These are phyloP conservation scores for Nothopassalora personata DNA, from an alignment of 2,329 filamentous ascomycete species.

Conservation along the genomic window DNA sequence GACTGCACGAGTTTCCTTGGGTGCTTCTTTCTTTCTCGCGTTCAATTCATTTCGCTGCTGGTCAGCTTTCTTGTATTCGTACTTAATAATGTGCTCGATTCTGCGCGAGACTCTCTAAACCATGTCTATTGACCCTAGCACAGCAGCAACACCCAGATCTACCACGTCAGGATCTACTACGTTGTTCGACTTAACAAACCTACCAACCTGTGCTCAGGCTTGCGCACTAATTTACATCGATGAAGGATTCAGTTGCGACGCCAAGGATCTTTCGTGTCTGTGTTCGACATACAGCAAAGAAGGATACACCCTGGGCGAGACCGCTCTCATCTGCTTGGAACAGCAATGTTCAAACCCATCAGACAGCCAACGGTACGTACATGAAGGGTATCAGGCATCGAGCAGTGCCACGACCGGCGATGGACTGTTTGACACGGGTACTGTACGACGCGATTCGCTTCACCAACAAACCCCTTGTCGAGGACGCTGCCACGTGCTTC, in stretches of 20 bases:
- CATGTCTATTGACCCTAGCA: slow-evolving; percentile 13
- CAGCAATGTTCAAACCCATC: slow-evolving; percentile 4
- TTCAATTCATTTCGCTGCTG: slow-evolving; percentile 23
- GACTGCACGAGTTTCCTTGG: slow-evolving; percentile 24
- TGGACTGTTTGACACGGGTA: too few species aligned
- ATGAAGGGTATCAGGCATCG: too few species aligned
- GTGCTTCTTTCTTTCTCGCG: slow-evolving; percentile 9
- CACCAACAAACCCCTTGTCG: too few species aligned
- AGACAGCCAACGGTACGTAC: neutral
- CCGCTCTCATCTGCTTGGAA: slow-evolving; percentile 25
- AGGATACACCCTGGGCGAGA: slow-evolving; percentile 32
- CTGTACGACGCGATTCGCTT: too few species aligned
- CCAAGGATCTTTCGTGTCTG: slow-evolving; percentile 25
- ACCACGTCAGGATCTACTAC: neutral
- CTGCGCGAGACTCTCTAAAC: slow-evolving; percentile 7
- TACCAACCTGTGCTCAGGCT: slow-evolving; percentile 28
- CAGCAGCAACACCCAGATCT: slow-evolving; percentile 2
- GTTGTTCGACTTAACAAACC: slow-evolving; percentile 9
- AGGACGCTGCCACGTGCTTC: too few species aligned
- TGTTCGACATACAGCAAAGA: slow-evolving; percentile 29
- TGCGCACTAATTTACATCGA: slow-evolving; percentile 26
- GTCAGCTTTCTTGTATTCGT: slow-evolving; percentile 18
- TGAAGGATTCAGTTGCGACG: slow-evolving; percentile 20
- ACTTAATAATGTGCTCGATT: slow-evolving; percentile 3
- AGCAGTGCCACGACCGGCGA: too few species aligned